phyloP scores from a whole-genome alignment of 2,329 filamentous ascomycete genomes.

The Tricladium varicosporioides region DNA sequence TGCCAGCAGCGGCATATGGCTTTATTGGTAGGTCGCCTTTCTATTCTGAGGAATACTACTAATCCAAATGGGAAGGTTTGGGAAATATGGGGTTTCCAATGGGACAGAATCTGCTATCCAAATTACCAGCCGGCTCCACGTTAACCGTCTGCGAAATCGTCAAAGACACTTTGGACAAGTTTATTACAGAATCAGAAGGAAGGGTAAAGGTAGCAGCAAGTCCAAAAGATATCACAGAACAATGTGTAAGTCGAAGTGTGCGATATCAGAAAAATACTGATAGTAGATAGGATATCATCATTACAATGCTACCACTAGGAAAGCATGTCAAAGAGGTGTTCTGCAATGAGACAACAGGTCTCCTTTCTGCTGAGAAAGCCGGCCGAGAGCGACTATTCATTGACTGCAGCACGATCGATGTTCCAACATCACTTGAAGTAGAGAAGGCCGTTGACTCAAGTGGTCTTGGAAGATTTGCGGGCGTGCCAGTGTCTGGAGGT shows the following conservation, averaged over 20 bases:
- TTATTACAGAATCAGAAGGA: neutral
- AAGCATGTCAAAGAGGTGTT: conserved; percentile 66
- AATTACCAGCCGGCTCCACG: conserved; percentile 44
- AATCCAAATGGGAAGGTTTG: conserved; percentile 37
- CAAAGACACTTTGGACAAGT: neutral
- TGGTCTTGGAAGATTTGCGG: conserved; percentile 17
- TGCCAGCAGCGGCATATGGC: neutral
- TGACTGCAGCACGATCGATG: conserved; percentile 72
- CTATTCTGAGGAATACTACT: neutral
- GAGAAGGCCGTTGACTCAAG: conserved; percentile 8
- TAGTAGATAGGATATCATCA: conserved; percentile 53
- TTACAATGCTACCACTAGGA: conserved; percentile 67
- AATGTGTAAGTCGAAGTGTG: conserved; percentile 4
- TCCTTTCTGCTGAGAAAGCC: conserved; percentile 43
- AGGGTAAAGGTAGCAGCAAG: neutral
- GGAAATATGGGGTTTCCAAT: conserved; percentile 56
- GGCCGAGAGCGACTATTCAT: conserved; percentile 54
- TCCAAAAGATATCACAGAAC: conserved; percentile 9
- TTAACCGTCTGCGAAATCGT: conserved; percentile 7
- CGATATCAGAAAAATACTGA: neutral
- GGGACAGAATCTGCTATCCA: conserved; percentile 64
- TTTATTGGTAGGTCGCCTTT: neutral
- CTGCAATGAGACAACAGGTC: conserved; percentile 41
- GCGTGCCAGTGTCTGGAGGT: conserved; percentile 37
- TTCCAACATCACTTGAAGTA: conserved; percentile 47